Percentiles rank a stretch among this genome's conserved stretches.
Evolutionary conservation across 768 basidiomycete species (phyloP).

Genomic region (Hygrophoropsis aurantiaca): DNA sequence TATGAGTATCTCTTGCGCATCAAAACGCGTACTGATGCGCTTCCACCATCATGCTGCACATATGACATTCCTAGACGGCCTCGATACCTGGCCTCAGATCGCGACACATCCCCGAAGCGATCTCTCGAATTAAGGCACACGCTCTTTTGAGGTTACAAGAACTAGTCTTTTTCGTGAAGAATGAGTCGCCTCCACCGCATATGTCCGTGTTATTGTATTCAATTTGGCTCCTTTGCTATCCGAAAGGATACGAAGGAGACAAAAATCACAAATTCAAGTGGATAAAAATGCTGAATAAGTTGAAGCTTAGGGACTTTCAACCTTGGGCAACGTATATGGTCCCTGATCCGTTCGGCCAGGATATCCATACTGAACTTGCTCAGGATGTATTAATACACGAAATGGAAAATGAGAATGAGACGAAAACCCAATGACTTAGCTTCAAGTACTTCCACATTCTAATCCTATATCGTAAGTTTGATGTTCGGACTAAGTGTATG

Average conservation of each 20-base stretch:
- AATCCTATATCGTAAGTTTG: too few species aligned
- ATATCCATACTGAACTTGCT: too few species aligned
- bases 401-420: too few species aligned
- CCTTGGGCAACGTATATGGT: too few species aligned
- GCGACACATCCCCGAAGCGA: slow-evolving; percentile 52
- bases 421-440: too few species aligned
- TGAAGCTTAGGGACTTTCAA: too few species aligned
- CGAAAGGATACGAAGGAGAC: slow-evolving; percentile 49
- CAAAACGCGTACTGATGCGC: slow-evolving; percentile 12
- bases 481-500: too few species aligned
- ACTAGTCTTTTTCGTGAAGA: slow-evolving; percentile 46
- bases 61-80: slow-evolving; percentile 92
- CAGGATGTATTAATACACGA: too few species aligned
- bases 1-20: slow-evolving; percentile 44
- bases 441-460: too few species aligned
- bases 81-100: slow-evolving; percentile 75
- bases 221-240: slow-evolving; percentile 76
- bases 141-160: slow-evolving; percentile 54
- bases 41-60: slow-evolving; percentile 86
- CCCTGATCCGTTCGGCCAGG: too few species aligned
- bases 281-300: too few species aligned
- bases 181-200: slow-evolving; percentile 23
- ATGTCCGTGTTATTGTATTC: slow-evolving; percentile 38
- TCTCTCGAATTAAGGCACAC: slow-evolving; percentile 62
- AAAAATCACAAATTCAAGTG: slow-evolving; percentile 60